phyloP scores from a whole-genome alignment of 768 basidiomycete genomes.

The Strobilomyces dryophilus region DNA sequence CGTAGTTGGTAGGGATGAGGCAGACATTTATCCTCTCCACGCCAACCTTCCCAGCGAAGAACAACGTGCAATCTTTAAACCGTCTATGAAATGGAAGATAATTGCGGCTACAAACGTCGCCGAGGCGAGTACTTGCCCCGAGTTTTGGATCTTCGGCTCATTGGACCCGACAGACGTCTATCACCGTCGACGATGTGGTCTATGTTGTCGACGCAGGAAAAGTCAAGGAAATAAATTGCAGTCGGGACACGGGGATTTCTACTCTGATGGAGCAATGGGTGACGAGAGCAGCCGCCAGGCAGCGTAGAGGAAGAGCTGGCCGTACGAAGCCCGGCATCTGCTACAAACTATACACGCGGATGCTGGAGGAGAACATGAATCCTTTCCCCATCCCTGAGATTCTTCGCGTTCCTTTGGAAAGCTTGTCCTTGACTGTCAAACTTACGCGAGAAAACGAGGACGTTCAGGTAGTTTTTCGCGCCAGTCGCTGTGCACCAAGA shows the following conservation, averaged over 20 bases:
- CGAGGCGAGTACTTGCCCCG: conserved; percentile 48
- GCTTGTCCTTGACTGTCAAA: conserved; percentile 77
- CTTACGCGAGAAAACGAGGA: conserved; percentile 73
- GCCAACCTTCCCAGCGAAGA: conserved; percentile 85
- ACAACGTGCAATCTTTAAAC: conserved; percentile 72
- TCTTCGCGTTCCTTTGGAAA: conserved; percentile 79
- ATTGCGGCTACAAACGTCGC: conserved; percentile 91
- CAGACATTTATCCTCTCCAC: conserved; percentile 73
- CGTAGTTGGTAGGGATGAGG: conserved; percentile 29
- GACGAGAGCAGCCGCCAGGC: conserved; percentile 72
- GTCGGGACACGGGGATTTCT: conserved; percentile 68
- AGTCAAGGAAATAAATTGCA: conserved; percentile 77
- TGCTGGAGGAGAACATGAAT: conserved; percentile 64
- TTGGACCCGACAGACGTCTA: conserved; percentile 58
- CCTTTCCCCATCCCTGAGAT: conserved; percentile 85
- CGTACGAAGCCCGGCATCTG: conserved; percentile 79
- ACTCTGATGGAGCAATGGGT: conserved; percentile 77
- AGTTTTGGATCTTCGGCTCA: neutral
- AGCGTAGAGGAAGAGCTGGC: conserved; percentile 87
- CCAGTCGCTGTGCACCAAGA: neutral
- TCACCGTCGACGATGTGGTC: conserved; percentile 86
- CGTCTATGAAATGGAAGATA: conserved; percentile 68
- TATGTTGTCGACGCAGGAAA: conserved; percentile 84
- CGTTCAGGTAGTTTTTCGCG: conserved; percentile 52
- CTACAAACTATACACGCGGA: conserved; percentile 83